Evolutionary conservation across 2,329 filamentous ascomycete genomes (phyloP).

Genomic region (Claviceps fusiformis): DNA sequence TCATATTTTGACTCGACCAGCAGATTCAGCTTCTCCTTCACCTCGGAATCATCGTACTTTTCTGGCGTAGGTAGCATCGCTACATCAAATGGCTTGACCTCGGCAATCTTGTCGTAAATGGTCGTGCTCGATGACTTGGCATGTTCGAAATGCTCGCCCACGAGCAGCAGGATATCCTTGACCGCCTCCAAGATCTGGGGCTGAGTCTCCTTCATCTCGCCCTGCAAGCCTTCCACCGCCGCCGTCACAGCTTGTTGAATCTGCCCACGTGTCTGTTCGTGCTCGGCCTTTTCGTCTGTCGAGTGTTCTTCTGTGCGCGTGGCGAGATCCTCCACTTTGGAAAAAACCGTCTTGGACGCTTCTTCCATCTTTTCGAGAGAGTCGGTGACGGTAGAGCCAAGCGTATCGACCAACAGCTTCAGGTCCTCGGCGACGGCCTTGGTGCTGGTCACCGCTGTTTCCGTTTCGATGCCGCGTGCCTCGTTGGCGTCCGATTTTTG

Average conservation of each 20-base stretch:
- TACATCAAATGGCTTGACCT: conserved; percentile 47
- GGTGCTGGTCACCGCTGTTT: conserved; percentile 59
- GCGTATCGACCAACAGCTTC: conserved; percentile 70
- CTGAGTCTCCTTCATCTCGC: conserved; percentile 67
- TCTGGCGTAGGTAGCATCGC: conserved; percentile 43
- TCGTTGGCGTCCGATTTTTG: conserved; percentile 61
- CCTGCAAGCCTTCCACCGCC: conserved; percentile 63
- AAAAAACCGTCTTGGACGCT: conserved; percentile 77
- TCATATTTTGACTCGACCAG: conserved; percentile 43
- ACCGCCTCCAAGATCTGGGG: conserved; percentile 80
- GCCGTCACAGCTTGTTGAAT: conserved; percentile 55
- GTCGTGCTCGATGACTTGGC: conserved; percentile 51
- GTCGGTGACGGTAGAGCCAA: conserved; percentile 68
- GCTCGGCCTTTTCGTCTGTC: conserved; percentile 60
- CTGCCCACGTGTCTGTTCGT: conserved; percentile 70
- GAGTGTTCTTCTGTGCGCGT: conserved; percentile 64
- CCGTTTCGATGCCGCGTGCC: conserved; percentile 57
- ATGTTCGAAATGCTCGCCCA: conserved; percentile 80
- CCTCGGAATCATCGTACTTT: conserved; percentile 29
- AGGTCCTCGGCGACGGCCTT: conserved; percentile 79
- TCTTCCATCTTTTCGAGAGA: conserved; percentile 77
- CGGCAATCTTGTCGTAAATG: conserved; percentile 46
- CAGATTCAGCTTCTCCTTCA: conserved; percentile 17
- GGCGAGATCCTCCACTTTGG: conserved; percentile 66
- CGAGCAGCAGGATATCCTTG: conserved; percentile 69